Evolutionary conservation across 305 asterid genomes (phyloP).

Genomic region (Nicotiana rustica): DNA sequence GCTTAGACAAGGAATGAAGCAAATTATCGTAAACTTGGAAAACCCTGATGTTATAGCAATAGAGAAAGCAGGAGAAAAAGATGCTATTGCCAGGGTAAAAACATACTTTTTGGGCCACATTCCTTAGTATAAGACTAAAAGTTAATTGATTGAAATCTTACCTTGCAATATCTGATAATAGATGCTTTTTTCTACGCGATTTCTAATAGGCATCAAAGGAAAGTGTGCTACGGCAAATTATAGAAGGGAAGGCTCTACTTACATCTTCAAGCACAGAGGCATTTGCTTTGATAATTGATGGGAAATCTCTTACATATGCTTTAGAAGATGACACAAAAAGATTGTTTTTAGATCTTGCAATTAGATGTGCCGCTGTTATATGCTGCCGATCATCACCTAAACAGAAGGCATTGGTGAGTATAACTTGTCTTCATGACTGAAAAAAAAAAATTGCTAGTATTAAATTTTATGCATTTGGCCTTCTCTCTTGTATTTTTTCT

Average conservation of each 20-base stretch:
- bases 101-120: neutral
- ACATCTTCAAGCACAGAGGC: slow-evolving; percentile 59
- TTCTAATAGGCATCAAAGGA: slow-evolving; percentile 68
- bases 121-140: neutral
- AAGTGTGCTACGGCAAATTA: slow-evolving; percentile 69
- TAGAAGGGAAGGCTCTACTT: slow-evolving; percentile 69
- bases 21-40: slow-evolving; percentile 63
- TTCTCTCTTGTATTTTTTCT: neutral
- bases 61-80: slow-evolving; percentile 69
- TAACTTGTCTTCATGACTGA: neutral
- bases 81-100: slow-evolving; percentile 60
- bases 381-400: slow-evolving; percentile 99
- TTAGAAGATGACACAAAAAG: slow-evolving; percentile 68
- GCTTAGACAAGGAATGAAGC: slow-evolving; percentile 88
- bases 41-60: slow-evolving; percentile 62
- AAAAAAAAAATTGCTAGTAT: neutral
- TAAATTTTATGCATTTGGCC: neutral
- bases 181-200: neutral
- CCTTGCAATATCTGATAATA: neutral
- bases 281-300: slow-evolving; percentile 93
- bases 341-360: slow-evolving; percentile 79
- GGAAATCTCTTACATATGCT: slow-evolving; percentile 92
- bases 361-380: slow-evolving; percentile 90
- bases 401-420: slow-evolving; percentile 94
- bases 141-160: neutral